Base-by-base conservation (phyloP, 2,329 filamentous ascomycete species). In the Herpotrichia juniperi region DNA sequence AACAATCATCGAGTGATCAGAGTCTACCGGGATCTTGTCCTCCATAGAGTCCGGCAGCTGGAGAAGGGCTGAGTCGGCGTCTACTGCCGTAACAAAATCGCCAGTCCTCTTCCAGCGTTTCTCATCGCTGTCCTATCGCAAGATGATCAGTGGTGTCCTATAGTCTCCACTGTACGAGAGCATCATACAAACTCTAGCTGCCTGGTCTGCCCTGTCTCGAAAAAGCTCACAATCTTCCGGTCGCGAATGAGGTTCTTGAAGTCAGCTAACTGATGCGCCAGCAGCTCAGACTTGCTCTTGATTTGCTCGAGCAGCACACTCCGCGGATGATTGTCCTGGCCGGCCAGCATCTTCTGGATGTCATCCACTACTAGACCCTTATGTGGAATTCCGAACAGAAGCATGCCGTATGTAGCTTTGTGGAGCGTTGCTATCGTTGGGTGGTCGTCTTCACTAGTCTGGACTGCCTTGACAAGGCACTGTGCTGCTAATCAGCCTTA, bases 141-240 rank as follows among this genome's bases (percentile, higher is more conserved):
- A n/a, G n/a, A n/a, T n/a, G n/a, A n/a, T n/a, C n/a, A n/a, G n/a
- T n/a, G n/a, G n/a, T n/a, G n/a, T n/a, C n/a, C n/a, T n/a, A n/a
- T n/a, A n/a, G n/a, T n/a, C n/a, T n/a, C n/a, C n/a, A n/a, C n/a
- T n/a, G n/a, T n/a, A n/a, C n/a, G n/a, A n/a, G n/a, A n/a, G n/a
- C n/a, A n/a, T n/a, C n/a, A n/a, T 58, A 68, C 64, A 34, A 39
- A 45, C 14, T 57, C 37, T 10, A 68, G 39, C 40, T 51, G 49
- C 40, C 50, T 54, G 1, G 65, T 68, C 34, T 64, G 63, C 16
- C 51, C n/a, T 11, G 53, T 65, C 47, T 71, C 66, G 31, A 62
- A 71, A 46, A 70, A 71, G 50, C 59, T 69, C 25, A 66, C 51
- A 26, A 71, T 58, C 46, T 67, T 69, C 1, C 63, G 51, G 32